Evolutionary conservation across 176 grass and related monocot genomes (phyloP), one percentile per base, ranked within the genome.

Genomic region (Hordeum marinum): DNA sequence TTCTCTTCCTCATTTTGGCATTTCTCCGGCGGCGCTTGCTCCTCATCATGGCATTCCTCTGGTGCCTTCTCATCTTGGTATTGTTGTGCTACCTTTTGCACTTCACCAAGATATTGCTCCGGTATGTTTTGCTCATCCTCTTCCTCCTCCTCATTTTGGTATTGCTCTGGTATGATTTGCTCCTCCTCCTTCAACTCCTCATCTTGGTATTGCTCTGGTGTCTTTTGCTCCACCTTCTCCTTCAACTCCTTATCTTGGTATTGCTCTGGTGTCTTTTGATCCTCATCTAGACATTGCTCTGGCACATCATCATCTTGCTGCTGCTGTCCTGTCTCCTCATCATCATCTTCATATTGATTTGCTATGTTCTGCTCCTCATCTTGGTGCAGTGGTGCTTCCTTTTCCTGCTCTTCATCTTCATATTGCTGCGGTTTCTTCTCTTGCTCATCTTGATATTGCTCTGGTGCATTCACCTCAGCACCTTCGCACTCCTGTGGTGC

Each of bases 41-140:
- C 50, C 11, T 45, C 48, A 45, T 68, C 82, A 68, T 85, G 72
- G 63, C 29, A 45, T 72, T 78, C 26, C 42, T 84, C 21, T 5
- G 35, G 4, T 32, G 46, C 72, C 80, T 70, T 41, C 3, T 59
- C 61, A 58, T 68, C 82, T 76, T 85, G 72, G 72, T 25, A 73
- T 55, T 78, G 7, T 5, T 84, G 46, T 15, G 43, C 21, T 82
- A 65, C 61, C 59, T 55, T 43, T 75, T 55, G 39, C 66, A 68
- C 75, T 39, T 74, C 66, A 80, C 27, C 71, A 75, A 84, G 72
- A 24, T 74, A 80, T 42, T 78, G 43, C 72, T 75, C 24, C 9
- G 7, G 41, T 61, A 20, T 69, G 12, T 85, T 88, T 62, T 87
- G 60, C 65, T 84, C 86, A 37, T 80, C 80, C 65, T 73, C 74